Base-by-base conservation (phyloP, 2,329 filamentous ascomycete genomes). In the Penicillium sumatraense region DNA sequence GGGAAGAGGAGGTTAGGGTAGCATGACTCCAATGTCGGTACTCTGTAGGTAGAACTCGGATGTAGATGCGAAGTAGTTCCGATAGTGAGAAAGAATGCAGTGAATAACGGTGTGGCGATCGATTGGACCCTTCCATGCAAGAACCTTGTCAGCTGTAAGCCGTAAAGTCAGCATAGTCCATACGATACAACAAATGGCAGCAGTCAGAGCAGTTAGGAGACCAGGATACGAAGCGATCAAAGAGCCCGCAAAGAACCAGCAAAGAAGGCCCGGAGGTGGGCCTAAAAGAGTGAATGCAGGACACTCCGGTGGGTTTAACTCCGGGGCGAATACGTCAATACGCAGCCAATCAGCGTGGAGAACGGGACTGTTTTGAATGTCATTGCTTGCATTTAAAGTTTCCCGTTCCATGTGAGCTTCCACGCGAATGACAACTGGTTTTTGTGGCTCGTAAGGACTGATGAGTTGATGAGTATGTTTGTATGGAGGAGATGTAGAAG, bases 291-390 rank as follows among this genome's bases (percentile, higher is more conserved):
- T 27, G 29, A 60, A 27, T 60, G 58, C 51, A 50, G 48, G 9
- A 20, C 16, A 5, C 7, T 9, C 14, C 2, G 16, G 8, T 48
- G 42, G 18, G 33, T n/a, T 3, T 24, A 20, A 16, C 29, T 27
- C n/a, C 16, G 52, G 9, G 36, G 48, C 20, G 33, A 42, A 60
- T 60, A 60, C 56, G 56, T 18, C 18, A 54, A 60, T 60, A 60
- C 58, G 58, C 13, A 47, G 18, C 58, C 58, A 60, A 58, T 58
- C 47, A 56, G n/a, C 13, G 18, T 9, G 1, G 1, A 7, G 5
- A n/a, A 7, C 16, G 3, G 6, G 9, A 31, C n/a, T 10, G n/a
- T 21, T 18, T 29, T 20, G 42, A 24, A 46, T 46, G 31, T 16
- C 20, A 35, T 44, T 5, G 26, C 10, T 33, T 46, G 31, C n/a